These are phyloP conservation scores for Labyrinthula sp. DNA, from an alignment of 352 stramenopile genomes.

Conservation along the genomic window DNA sequence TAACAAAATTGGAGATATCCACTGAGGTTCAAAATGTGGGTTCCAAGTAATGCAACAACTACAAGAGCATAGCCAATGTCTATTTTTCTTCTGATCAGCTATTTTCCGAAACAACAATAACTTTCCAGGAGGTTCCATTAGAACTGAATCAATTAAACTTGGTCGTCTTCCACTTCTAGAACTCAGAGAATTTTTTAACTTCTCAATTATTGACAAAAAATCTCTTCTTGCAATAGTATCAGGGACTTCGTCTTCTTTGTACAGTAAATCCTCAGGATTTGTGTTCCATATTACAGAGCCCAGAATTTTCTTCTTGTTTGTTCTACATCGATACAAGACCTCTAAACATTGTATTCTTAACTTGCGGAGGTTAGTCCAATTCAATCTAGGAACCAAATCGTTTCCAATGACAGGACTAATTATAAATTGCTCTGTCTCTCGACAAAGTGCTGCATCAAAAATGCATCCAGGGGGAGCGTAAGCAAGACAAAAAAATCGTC, in stretches of 20 bases:
- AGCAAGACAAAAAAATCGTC: slow-evolving; percentile 40
- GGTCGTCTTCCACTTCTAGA: slow-evolving; percentile 1
- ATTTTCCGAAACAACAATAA: slow-evolving; percentile 13
- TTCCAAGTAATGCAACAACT: slow-evolving; percentile 5
- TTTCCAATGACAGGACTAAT: slow-evolving; percentile 46
- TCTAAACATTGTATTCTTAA: slow-evolving; percentile 48
- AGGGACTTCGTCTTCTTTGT: slow-evolving; percentile 35
- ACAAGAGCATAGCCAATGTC: slow-evolving; percentile 1
- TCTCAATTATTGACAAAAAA: slow-evolving; percentile 3
- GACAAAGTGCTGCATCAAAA: slow-evolving; percentile 43
- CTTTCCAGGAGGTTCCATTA: slow-evolving; percentile 14
- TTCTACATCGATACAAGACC: slow-evolving; percentile 42
- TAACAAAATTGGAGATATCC: slow-evolving; percentile 27
- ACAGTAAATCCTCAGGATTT: slow-evolving; percentile 39
- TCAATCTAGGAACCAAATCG: slow-evolving; percentile 47
- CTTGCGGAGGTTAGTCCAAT: slow-evolving; percentile 41
- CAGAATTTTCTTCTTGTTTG: slow-evolving; percentile 46
- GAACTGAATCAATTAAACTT: slow-evolving; percentile 20
- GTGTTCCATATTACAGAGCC: slow-evolving; percentile 33
- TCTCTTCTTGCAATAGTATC: slow-evolving; percentile 21
- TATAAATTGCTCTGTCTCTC: slow-evolving; percentile 38
- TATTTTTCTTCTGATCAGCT: slow-evolving; percentile 3
- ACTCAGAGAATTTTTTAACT: too few species aligned
- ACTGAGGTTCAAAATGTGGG: slow-evolving; percentile 20
- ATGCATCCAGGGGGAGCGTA: slow-evolving; percentile 46